Conservation (phyloP, 176 grass and related monocot genomes). For the Avena eriantha region DNA sequence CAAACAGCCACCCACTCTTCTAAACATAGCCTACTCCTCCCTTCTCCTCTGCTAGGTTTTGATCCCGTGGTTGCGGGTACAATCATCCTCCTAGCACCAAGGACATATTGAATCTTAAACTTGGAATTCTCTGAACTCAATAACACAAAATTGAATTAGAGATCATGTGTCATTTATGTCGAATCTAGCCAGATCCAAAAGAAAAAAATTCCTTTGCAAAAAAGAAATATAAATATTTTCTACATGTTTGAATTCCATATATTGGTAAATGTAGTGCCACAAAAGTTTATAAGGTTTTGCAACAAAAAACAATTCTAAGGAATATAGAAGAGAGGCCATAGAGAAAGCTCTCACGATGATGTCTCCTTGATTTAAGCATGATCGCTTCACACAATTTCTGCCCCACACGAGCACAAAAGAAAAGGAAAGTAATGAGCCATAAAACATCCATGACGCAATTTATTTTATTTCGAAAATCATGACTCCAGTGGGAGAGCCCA, state of each 20-base stretch:
- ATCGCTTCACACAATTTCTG: conserved; percentile 8
- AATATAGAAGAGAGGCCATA: not conserved
- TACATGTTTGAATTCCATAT: not conserved
- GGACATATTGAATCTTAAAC: too few species aligned
- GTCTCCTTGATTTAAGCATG: conserved; percentile 18
- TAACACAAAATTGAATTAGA: too few species aligned
- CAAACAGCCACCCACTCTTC: not conserved
- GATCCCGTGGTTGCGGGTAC: too few species aligned
- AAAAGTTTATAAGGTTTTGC: not conserved
- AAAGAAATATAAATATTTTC: too few species aligned
- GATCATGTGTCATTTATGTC: too few species aligned
- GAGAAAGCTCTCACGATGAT: not conserved
- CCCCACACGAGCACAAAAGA: not conserved
- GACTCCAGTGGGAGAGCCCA: not conserved
- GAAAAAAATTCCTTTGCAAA: too few species aligned
- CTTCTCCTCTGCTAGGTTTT: too few species aligned
- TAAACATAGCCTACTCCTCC: too few species aligned
- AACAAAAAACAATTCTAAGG: not conserved
- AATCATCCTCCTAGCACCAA: too few species aligned
- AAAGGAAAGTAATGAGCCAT: not conserved
- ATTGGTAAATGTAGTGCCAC: not conserved
- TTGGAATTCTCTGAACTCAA: too few species aligned
- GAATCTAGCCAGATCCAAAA: too few species aligned
- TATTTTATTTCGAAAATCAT: not conserved
- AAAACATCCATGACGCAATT: not conserved